phyloP scores from a whole-genome alignment of 2,329 filamentous ascomycete genomes.

The Trichoderma sp. region DNA sequence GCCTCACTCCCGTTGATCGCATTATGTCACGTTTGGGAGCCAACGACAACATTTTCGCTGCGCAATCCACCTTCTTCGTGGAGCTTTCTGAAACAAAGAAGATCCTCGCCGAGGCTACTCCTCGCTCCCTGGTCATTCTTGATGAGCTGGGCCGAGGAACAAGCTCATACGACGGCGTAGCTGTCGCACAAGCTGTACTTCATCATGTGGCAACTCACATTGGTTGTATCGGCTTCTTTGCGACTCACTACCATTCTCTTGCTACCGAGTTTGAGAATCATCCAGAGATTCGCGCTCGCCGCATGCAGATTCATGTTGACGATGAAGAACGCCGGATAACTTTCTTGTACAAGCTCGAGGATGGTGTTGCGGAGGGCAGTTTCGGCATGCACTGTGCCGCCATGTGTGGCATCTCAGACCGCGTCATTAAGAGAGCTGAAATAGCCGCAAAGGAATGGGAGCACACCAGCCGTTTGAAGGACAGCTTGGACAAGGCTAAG shows the following conservation, averaged over 20 bases:
- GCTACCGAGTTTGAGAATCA: conserved; percentile 87
- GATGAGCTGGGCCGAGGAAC: conserved; percentile 96
- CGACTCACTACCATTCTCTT: conserved; percentile 94
- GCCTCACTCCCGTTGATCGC: conserved; percentile 85
- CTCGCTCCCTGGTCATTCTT: conserved; percentile 90
- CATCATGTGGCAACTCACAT: conserved; percentile 93
- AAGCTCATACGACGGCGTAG: conserved; percentile 92
- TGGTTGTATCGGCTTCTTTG: conserved; percentile 93
- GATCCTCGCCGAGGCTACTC: conserved; percentile 90
- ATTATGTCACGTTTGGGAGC: conserved; percentile 98
- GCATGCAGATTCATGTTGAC: conserved; percentile 95
- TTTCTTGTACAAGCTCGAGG: conserved; percentile 91
- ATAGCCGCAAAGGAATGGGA: conserved; percentile 90
- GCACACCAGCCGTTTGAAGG: conserved; percentile 85
- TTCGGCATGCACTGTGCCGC: conserved; percentile 99
- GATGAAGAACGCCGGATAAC: conserved; percentile 82
- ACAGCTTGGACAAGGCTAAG: conserved; percentile 78
- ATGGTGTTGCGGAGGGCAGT: conserved; percentile 90
- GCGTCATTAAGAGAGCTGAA: conserved; percentile 83
- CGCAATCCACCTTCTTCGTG: conserved; percentile 97
- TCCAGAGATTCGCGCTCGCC: conserved; percentile 78
- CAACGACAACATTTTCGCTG: conserved; percentile 98
- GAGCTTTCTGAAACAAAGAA: conserved; percentile 97
- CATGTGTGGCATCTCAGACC: conserved; percentile 89
- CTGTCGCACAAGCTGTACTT: conserved; percentile 94